Base-by-base conservation (phyloP, 164 flowering plant species). In the Aristolochia fimbriata region DNA sequence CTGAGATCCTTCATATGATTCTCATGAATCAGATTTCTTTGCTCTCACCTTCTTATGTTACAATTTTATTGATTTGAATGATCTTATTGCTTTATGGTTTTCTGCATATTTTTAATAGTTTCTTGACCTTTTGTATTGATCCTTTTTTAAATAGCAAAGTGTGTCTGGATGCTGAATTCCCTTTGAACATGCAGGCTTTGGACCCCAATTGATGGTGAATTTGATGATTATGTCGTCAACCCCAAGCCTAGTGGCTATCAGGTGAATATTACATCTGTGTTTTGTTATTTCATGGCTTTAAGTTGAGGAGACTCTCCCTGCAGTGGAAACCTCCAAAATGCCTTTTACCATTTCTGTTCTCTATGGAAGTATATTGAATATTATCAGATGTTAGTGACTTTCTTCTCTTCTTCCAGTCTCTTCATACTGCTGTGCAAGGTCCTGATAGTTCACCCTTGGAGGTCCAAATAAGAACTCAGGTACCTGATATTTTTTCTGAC, bases 211-310 rank as follows among this genome's bases (percentile, higher is more conserved):
- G 88, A 87, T 74, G 96, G 98, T 51, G 96, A 91, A 74, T 81
- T 91, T 74, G 98, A 91, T 76, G 98, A 91, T 69, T 91, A 91
- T 71, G 80, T 91, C 66, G 87, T 91, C 55, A 91, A 91, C 71
- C 98, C 98, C 47, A 91, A 91, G 77, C 87, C 84, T 63, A 91
- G 96, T 78, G 98, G 98, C 50, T 91, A 91, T 79, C 98, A 91
- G 98, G 98, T 87, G 52, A 70, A 49, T 49, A 21, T 61, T 48
- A 1, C 30, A 0, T 37, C 43, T 37, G 43, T 6, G 4, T 41
- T 59, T 19, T 62, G 55, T 49, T 20, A 4, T 20, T 17, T 17
- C 52, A 49, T 17, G 19, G 7, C 25, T 49, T 49, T 49, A 6
- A 20, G 52, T 49, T 49, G 19, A 49, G 15, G 45, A 51, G 53